phyloP scores from a whole-genome alignment of 306 rosid species.

The Casuarina equisetifolia region DNA sequence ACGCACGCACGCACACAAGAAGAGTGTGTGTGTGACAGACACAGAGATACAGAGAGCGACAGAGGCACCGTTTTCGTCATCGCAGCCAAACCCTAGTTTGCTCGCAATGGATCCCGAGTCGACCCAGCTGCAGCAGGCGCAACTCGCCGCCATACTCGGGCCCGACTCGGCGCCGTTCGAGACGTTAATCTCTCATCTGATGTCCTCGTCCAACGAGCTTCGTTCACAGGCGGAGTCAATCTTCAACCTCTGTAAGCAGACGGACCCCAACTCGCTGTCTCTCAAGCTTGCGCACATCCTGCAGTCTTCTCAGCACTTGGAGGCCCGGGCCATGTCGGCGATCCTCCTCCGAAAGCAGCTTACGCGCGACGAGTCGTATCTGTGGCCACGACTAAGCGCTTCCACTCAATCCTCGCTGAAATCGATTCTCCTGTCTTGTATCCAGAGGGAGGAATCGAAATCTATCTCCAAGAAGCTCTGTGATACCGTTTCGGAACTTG shows the following conservation, averaged over 20 bases:
- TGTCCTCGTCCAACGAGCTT: constrained; percentile 87
- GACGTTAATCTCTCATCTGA: constrained; percentile 84
- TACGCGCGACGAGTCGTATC: constrained; percentile 82
- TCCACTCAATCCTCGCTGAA: constrained; percentile 70
- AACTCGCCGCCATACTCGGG: constrained; percentile 82
- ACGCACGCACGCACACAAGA: not conserved
- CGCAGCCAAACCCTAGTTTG: constrained; percentile 31
- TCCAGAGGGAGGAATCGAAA: constrained; percentile 69
- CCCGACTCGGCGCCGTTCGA: constrained; percentile 78
- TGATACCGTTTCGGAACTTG: constrained; percentile 95
- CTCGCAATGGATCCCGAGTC: constrained; percentile 71
- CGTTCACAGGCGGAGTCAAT: constrained; percentile 84
- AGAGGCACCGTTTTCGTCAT: constrained; percentile 3
- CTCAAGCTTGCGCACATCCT: constrained; percentile 86
- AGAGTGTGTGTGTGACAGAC: not conserved
- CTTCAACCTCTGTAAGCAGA: constrained; percentile 93
- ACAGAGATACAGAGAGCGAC: not conserved
- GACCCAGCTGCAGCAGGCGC: constrained; percentile 80
- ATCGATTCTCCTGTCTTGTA: constrained; percentile 67
- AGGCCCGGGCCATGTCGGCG: constrained; percentile 96
- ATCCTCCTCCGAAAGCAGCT: constrained; percentile 94
- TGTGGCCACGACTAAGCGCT: constrained; percentile 77
- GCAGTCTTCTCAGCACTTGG: constrained; percentile 63
- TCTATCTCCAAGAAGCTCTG: constrained; percentile 81
- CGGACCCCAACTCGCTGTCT: constrained; percentile 77